Conservation (phyloP, 2,329 filamentous ascomycete genomes). For the Penicillium olsonii region DNA sequence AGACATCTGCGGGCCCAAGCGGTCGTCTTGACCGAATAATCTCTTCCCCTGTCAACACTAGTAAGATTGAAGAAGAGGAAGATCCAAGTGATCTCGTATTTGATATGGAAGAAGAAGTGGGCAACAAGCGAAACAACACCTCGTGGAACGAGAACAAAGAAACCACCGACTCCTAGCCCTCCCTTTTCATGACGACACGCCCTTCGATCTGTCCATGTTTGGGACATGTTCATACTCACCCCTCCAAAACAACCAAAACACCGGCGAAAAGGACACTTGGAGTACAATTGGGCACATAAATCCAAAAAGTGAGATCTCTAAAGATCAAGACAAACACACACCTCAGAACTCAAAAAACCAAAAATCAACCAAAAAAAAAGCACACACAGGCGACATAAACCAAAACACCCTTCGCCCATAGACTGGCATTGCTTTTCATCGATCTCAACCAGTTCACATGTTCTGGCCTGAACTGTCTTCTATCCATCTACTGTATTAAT, state of each 20-base stretch:
- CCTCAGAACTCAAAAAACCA: slow-evolving; percentile 4
- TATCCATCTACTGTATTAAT: slow-evolving; percentile 23
- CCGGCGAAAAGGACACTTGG: slow-evolving; percentile 21
- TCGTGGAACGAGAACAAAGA: slow-evolving; percentile 39
- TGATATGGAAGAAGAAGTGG: slow-evolving; percentile 54
- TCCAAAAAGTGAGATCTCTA: slow-evolving; percentile 19
- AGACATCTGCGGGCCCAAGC: slow-evolving; percentile 32
- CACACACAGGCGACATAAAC: background rate
- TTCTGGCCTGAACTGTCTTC: slow-evolving; percentile 3
- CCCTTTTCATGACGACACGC: slow-evolving; percentile 20
- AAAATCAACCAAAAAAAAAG: slow-evolving; percentile 5
- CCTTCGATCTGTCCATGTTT: slow-evolving; percentile 10
- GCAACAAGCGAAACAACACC: slow-evolving; percentile 42
- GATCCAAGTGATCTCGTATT: slow-evolving; percentile 50
- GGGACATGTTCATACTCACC: slow-evolving; percentile 5
- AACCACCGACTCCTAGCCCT: slow-evolving; percentile 21
- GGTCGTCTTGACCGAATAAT: slow-evolving; percentile 47
- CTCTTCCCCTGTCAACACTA: slow-evolving; percentile 48
- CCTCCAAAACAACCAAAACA: slow-evolving; percentile 18
- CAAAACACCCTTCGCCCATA: slow-evolving; percentile 12
- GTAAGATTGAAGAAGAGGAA: slow-evolving; percentile 51
- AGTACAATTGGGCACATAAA: slow-evolving; percentile 21
- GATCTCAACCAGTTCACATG: slow-evolving; percentile 19
- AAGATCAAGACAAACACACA: slow-evolving; percentile 11
- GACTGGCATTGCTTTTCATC: slow-evolving; percentile 18